Evolutionary conservation across 805 yeast species (phyloP).

Genomic region (Candida stauntonica): DNA sequence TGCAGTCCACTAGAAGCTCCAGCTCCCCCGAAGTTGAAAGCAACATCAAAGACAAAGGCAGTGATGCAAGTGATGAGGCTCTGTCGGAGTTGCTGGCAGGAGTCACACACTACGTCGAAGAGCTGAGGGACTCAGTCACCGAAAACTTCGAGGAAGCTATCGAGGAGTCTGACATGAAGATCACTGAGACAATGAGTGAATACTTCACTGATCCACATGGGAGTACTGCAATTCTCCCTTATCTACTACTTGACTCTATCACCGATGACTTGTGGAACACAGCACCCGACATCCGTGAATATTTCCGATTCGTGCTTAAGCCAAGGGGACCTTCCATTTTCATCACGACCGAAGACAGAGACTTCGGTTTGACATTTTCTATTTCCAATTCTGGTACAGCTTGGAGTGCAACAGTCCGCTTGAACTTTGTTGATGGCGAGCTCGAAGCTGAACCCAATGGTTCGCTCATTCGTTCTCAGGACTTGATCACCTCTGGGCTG

Average conservation of each 20-base stretch:
- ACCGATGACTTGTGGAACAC: slow-evolving; percentile 6
- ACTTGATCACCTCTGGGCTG: background rate
- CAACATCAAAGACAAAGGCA: no score
- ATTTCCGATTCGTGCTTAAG: slow-evolving; percentile 3
- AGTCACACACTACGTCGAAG: background rate
- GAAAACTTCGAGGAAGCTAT: background rate
- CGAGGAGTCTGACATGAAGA: background rate
- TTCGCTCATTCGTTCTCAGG: background rate
- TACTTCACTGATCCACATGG: slow-evolving; percentile 3
- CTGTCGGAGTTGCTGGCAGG: background rate
- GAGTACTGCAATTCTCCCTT: slow-evolving; percentile 3
- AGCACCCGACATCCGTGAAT: background rate
- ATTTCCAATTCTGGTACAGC: background rate
- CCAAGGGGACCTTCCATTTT: background rate
- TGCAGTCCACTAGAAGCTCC: no score
- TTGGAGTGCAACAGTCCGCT: background rate
- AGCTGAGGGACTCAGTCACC: background rate
- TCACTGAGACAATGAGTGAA: background rate
- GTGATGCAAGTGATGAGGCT: no score
- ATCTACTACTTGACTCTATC: slow-evolving; percentile 7
- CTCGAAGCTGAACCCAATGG: background rate
- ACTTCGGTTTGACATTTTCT: background rate
- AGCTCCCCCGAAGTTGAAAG: no score
- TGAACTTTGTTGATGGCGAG: background rate
- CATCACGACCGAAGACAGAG: background rate